Base-by-base conservation (phyloP, 805 yeast species). In the Saccharomycopsis schoenii region DNA sequence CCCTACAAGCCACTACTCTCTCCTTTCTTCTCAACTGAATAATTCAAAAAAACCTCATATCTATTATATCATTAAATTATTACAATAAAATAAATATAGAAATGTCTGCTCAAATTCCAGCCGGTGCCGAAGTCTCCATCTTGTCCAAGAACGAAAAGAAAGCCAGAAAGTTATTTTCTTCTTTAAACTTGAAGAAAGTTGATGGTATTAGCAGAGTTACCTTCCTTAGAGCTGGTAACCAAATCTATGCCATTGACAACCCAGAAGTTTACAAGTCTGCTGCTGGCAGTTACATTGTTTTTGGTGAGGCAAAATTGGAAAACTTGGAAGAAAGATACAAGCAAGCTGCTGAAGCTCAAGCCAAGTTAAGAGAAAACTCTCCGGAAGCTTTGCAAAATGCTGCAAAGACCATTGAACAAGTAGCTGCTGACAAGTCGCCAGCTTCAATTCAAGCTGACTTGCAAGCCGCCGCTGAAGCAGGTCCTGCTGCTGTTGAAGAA, bases 241-340 rank as follows among this genome's bases (percentile, higher is more conserved):
- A 86, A 74, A 86, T 91, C 74, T 83, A 86, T 76, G 96, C 94
- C 73, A 89, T 93, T 78, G 94, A 89, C 75, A 75, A 77, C 68
- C 99, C 99, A 76, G 97, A 91, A 70, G 98, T 94, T 64, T 93
- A 81, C 96, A 89, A 83, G 79, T 86, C 97, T 66, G 88, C 96
- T 73, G 80, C 84, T 65, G 97, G 97, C 74, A 86, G 96, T 69
- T 94, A 88, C 82, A 86, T 93, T 70, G 97, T 93, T 68, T 92
- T 93, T 71, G 99, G 99, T 79, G 97, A 92, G 80, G 96, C 97
- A 74, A 89, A 90, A 83, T 88, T 89, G 69, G 97, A 93, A 77
- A 97, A 93, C 81, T 79, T 91, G 77, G 84, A 86, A 79, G 85
- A 89, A 78, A 86, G 91, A 82, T 82, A 88, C 77, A 87, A 88